A percentile compares a stretch with the other conserved stretches of the same genome.
phyloP scores from a whole-genome alignment of 805 yeast genomes.

The Pichia occidentalis region DNA sequence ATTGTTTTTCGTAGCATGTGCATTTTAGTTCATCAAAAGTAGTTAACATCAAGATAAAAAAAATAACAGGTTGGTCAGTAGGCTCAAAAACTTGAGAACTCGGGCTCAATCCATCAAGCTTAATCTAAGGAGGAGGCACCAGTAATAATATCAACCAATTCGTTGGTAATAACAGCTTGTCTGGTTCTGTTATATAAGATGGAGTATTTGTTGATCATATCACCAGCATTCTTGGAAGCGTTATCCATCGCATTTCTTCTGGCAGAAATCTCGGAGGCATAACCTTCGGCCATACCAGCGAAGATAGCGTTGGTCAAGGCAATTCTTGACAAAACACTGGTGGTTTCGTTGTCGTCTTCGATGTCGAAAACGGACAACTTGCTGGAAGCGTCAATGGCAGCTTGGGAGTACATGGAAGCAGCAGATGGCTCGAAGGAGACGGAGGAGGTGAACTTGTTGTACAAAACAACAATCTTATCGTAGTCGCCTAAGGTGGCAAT shows the following conservation, averaged over 20 bases:
- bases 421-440: conserved; percentile 83
- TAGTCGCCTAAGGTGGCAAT: conserved; percentile 63
- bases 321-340: conserved; percentile 72
- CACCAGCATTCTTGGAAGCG: conserved; percentile 99
- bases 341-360: conserved; percentile 60
- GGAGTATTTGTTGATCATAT: conserved; percentile 93
- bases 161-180: conserved; percentile 99
- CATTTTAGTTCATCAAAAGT: neutral
- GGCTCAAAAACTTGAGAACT: neutral
- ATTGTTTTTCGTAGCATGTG: no score
- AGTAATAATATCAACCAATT: conserved; percentile 97
- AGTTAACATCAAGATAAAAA: neutral
- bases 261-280: conserved; percentile 95
- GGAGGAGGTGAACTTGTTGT: conserved; percentile 82
- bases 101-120: conserved; percentile 2
- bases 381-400: conserved; percentile 75
- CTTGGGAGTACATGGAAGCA: conserved; percentile 60
- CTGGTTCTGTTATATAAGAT: conserved; percentile 98
- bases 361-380: conserved; percentile 77
- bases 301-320: conserved; percentile 84
- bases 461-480: conserved; percentile 71
- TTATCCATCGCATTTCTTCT: conserved; percentile 99
- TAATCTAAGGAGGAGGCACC: conserved; percentile 99
- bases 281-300: conserved; percentile 94
- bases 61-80: conserved; percentile 1